Conservation (phyloP, 805 yeast genomes). For the Wickerhamiella sergipiensis region DNA sequence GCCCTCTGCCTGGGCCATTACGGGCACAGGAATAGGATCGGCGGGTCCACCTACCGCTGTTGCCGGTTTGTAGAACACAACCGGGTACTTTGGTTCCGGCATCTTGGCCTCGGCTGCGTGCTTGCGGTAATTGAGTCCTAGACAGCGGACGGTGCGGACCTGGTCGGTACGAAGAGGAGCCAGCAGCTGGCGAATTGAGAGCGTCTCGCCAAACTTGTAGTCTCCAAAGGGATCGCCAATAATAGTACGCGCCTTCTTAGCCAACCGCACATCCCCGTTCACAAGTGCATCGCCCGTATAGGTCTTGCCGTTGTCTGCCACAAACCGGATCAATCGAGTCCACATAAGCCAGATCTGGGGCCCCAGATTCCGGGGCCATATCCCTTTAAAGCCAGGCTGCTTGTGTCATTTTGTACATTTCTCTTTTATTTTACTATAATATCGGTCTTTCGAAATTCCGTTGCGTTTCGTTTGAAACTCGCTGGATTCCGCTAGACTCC, state of each 20-base stretch:
- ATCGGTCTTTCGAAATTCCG: too few relatives aligned
- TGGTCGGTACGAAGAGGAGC: slow-evolving; percentile 30
- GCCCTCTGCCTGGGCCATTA: slow-evolving; percentile 22
- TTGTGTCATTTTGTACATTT: too few relatives aligned
- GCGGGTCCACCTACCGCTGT: slow-evolving; percentile 33
- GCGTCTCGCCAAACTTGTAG: slow-evolving; percentile 27
- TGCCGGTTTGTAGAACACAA: slow-evolving; percentile 37
- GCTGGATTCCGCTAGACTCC: too few relatives aligned
- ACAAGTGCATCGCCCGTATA: slow-evolving; percentile 39
- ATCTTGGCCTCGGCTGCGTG: slow-evolving; percentile 29
- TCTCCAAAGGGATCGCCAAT: slow-evolving; percentile 34
- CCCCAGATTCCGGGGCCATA: too few relatives aligned
- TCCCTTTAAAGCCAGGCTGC: too few relatives aligned
- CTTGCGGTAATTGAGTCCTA: slow-evolving; percentile 40
- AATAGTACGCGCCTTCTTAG: slow-evolving; percentile 31
- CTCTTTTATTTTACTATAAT: too few relatives aligned
- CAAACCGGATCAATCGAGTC: slow-evolving; percentile 31
- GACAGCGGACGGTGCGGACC: slow-evolving; percentile 31
- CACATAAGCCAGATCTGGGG: slow-evolving; percentile 8
- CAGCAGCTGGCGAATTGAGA: slow-evolving; percentile 26
- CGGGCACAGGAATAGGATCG: slow-evolving; percentile 29
- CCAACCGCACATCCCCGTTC: slow-evolving; percentile 28
- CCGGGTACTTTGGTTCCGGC: slow-evolving; percentile 35
- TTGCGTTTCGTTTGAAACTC: too few relatives aligned
- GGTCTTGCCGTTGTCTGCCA: slow-evolving; percentile 30